Conservation (phyloP, 2,329 filamentous ascomycete genomes). For the Atkinsonella hypoxylon region DNA sequence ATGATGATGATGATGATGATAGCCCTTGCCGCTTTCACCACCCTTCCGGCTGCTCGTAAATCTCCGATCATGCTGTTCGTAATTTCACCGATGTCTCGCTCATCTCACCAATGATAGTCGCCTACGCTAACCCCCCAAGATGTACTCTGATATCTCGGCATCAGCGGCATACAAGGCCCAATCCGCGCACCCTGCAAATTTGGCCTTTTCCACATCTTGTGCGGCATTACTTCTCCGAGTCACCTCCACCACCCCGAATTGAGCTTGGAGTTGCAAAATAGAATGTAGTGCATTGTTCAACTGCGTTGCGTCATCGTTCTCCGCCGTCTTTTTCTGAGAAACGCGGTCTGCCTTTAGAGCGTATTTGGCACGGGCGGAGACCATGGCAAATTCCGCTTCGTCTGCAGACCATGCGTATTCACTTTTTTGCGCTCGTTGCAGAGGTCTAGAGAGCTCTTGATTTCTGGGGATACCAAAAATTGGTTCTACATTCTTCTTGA, state of each 20-base stretch:
- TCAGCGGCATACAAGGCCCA: constrained; percentile 14
- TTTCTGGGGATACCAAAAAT: constrained; percentile 13
- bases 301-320: not conserved
- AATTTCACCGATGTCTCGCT: not conserved
- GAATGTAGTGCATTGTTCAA: not conserved
- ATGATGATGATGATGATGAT: not conserved
- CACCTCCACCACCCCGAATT: constrained; percentile 11
- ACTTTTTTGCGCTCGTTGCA: constrained; percentile 3
- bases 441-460: constrained; percentile 6
- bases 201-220: constrained; percentile 11
- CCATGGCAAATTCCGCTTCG: constrained; percentile 12
- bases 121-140: constrained; percentile 5
- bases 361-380: constrained; percentile 11
- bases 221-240: constrained; percentile 7
- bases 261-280: constrained; percentile 6
- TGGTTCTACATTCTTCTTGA: constrained; percentile 6
- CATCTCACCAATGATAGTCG: not conserved
- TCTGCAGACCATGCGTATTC: constrained; percentile 16
- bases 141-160: constrained; percentile 14
- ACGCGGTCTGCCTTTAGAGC: constrained; percentile 13
- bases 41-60: not conserved
- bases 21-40: not conserved
- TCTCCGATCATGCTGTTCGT: no score
- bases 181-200: constrained; percentile 17
- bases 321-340: not conserved